These are phyloP conservation scores for Apophysomyces sp. DNA, from an alignment of 371 early-diverging fungal species.

Conservation along the genomic window DNA sequence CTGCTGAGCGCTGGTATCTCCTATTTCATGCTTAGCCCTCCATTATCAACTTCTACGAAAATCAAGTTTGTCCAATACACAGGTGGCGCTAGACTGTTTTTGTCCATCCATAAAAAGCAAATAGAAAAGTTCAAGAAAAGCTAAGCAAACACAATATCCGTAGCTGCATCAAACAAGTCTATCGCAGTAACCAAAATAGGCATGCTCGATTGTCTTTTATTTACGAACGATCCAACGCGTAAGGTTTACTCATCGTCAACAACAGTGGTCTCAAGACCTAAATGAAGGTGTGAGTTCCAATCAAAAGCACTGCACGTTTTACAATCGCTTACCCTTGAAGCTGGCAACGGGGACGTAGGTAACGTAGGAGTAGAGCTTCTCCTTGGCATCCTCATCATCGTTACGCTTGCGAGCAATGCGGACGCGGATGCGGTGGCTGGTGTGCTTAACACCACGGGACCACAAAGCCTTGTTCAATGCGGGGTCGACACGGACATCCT, in stretches of 20 bases:
- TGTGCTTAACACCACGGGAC: constrained; percentile 88
- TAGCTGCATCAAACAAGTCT: not conserved
- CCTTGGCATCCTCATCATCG: constrained; percentile 92
- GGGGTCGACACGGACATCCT: constrained; percentile 82
- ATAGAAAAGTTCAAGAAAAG: no score
- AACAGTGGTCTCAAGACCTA: constrained; percentile 28
- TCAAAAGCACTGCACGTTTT: not conserved
- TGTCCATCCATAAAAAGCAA: no score
- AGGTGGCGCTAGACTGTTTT: no score
- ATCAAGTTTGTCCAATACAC: no score
- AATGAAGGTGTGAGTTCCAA: not conserved
- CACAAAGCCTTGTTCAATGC: constrained; percentile 85
- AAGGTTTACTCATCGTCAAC: constrained; percentile 31
- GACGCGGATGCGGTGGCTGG: constrained; percentile 93
- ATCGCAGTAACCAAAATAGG: not conserved
- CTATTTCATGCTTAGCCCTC: no score
- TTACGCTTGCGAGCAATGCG: constrained; percentile 92
- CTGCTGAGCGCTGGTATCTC: no score
- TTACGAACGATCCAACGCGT: not conserved
- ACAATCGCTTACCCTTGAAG: constrained; percentile 72
- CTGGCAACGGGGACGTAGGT: constrained; percentile 81
- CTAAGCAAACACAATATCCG: not conserved
- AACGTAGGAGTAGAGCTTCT: constrained; percentile 94
- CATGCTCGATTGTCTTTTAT: not conserved
- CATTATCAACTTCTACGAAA: no score